phyloP scores from a whole-genome alignment of 768 basidiomycete genomes.

The Tricholoma bakamatsutake region DNA sequence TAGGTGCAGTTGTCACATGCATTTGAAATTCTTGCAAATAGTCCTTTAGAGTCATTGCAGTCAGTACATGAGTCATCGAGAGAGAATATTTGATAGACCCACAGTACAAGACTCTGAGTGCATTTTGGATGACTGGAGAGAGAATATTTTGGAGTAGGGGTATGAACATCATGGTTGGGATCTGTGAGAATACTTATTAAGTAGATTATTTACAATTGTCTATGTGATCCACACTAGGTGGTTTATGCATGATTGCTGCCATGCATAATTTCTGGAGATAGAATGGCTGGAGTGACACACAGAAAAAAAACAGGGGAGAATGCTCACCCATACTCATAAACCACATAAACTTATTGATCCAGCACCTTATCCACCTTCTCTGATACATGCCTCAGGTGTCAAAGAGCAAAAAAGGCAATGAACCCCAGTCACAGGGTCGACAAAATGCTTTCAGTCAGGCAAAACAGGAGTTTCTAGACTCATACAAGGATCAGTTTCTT shows the following conservation, averaged over 20 bases:
- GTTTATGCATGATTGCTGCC: no score
- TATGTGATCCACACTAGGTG: no score
- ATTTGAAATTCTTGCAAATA: neutral
- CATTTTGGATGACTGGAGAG: no score
- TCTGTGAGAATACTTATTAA: no score
- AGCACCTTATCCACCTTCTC: neutral
- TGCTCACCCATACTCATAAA: neutral
- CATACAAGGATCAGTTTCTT: neutral
- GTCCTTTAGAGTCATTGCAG: neutral
- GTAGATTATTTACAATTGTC: no score
- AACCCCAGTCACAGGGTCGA: neutral
- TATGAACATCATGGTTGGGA: no score
- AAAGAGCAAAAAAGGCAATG: neutral
- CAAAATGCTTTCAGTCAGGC: neutral
- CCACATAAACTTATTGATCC: neutral
- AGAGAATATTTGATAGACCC: no score
- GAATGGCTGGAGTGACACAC: no score
- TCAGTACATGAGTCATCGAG: neutral
- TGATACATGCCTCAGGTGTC: neutral
- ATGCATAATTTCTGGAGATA: no score
- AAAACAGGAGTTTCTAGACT: neutral
- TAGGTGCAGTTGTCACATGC: neutral
- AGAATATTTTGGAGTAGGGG: no score
- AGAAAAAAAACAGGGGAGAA: neutral
- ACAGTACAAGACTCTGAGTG: no score